phyloP scores from a whole-genome alignment of 495 filamentous ascomycete species.

The Trichoderma virens region DNA sequence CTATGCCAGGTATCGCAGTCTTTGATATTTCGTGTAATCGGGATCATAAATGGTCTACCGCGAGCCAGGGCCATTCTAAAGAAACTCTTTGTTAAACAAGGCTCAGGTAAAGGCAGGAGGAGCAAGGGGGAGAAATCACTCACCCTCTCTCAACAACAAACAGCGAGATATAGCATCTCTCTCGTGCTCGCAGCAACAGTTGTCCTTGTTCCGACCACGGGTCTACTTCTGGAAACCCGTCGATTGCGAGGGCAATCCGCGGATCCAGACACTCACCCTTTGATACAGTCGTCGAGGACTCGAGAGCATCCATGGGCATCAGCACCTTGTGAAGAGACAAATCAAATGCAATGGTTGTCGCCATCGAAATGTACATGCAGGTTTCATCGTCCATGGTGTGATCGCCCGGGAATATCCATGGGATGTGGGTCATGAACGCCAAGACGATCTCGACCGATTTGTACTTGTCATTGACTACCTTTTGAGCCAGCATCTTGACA shows the following conservation, averaged over 20 bases:
- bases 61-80: constrained; percentile 58
- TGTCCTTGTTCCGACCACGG: constrained; percentile 50
- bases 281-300: constrained; percentile 43
- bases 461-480: constrained; percentile 49
- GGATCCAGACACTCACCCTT: constrained; percentile 60
- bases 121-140: constrained; percentile 9
- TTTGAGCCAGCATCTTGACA: constrained; percentile 54
- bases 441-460: constrained; percentile 66
- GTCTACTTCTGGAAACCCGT: constrained; percentile 58
- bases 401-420: constrained; percentile 65
- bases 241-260: constrained; percentile 54
- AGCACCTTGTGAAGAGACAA: constrained; percentile 62
- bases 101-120: not conserved
- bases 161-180: constrained; percentile 62
- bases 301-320: constrained; percentile 43
- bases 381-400: constrained; percentile 65
- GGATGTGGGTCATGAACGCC: constrained; percentile 70
- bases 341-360: constrained; percentile 60
- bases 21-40: constrained; percentile 53
- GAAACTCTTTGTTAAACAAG: not conserved
- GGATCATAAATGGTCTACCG: constrained; percentile 59
- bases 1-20: constrained; percentile 63
- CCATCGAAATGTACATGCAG: constrained; percentile 61
- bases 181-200: constrained; percentile 53
- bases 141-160: constrained; percentile 69